phyloP scores from a whole-genome alignment of 352 stramenopile species.

The Phytophthora fragariae region DNA sequence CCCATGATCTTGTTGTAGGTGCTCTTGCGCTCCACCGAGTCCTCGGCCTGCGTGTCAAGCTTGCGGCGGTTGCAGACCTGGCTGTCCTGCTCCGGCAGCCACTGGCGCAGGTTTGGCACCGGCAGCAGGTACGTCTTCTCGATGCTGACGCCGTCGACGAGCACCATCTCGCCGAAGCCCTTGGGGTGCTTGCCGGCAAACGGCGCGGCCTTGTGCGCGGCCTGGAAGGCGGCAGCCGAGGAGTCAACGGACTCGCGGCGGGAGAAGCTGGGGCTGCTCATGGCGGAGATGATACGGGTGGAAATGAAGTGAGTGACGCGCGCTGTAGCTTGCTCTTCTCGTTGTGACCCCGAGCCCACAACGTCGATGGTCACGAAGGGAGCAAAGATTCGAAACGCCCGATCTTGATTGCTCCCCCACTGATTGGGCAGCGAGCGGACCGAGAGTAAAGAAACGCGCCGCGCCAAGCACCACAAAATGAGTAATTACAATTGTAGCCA shows the following conservation, averaged over 20 bases:
- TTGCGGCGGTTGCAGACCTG: constrained; percentile 76
- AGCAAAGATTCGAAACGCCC: constrained; percentile 31
- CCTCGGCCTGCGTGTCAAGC: constrained; percentile 74
- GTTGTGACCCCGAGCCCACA: constrained; percentile 15
- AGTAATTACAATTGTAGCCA: background rate
- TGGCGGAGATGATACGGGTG: constrained; percentile 2
- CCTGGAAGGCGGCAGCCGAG: constrained; percentile 46
- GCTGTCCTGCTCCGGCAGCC: constrained; percentile 61
- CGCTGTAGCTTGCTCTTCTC: constrained; percentile 11
- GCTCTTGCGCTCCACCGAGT: constrained; percentile 70
- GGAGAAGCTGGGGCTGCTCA: constrained; percentile 26
- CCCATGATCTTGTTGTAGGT: constrained; percentile 92
- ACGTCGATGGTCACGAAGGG: constrained; percentile 34
- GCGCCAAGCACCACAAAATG: constrained; percentile 40
- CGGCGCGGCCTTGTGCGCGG: constrained; percentile 65
- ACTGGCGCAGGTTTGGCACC: constrained; percentile 77
- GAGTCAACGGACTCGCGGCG: constrained; percentile 40
- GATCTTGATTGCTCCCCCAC: constrained; percentile 32
- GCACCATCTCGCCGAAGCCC: constrained; percentile 82
- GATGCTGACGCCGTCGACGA: constrained; percentile 76
- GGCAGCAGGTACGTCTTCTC: constrained; percentile 74
- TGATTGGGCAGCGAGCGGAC: constrained; percentile 15
- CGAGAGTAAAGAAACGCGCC: constrained; percentile 27
- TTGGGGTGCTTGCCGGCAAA: constrained; percentile 85
- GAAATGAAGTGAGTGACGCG: constrained; percentile 8